Evolutionary conservation across 352 stramenopile genomes (phyloP), one percentile per base, ranked within the genome.

Genomic region (Phytopythium sindhum): DNA sequence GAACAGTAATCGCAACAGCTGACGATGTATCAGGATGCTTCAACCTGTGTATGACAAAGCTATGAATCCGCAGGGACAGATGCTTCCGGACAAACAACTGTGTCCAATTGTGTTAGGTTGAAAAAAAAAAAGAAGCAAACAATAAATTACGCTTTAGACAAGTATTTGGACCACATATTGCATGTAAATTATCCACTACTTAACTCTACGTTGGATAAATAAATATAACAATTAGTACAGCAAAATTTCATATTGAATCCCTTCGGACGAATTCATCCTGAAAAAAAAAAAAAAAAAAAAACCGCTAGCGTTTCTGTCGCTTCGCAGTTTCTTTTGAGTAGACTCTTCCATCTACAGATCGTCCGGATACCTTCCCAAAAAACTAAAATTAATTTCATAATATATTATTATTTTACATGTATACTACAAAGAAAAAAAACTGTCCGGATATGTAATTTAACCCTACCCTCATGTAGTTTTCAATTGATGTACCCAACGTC

Each of bases 261-360:
- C 39, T 45, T 14, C 21, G 24, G n/a, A 33, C n/a, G 23, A 29
- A 23, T 53, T 53, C 47, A 53, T 31, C 24, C 47, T 53, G 47
- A 53, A 53, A 23, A 28, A 51, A 21, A 21, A 19, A 14, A 45
- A 45, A 45, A 45, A 51, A 21, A 21, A 19, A 14, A 45, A 45
- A 45, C n/a, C 41, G 17, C 41, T n/a, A 3, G 21, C 17, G 42
- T 26, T 23, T 48, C 23, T n/a, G 48, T 11, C 48, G 4, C 48
- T 35, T 55, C 48, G 26, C 48, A 55, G 26, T 55, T 55, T 55
- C 48, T 21, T 55, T 55, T 33, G 26, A 55, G 48, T 33, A 23
- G 47, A 0, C 41, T 6, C n/a, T 45, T 45, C 2, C 39, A n/a
- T 50, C 42, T 8, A 0, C 41, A 23, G 23, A 33, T 31, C 8